Conservation (phyloP, 306 rosid species). For the Citrullus colocynthis region DNA sequence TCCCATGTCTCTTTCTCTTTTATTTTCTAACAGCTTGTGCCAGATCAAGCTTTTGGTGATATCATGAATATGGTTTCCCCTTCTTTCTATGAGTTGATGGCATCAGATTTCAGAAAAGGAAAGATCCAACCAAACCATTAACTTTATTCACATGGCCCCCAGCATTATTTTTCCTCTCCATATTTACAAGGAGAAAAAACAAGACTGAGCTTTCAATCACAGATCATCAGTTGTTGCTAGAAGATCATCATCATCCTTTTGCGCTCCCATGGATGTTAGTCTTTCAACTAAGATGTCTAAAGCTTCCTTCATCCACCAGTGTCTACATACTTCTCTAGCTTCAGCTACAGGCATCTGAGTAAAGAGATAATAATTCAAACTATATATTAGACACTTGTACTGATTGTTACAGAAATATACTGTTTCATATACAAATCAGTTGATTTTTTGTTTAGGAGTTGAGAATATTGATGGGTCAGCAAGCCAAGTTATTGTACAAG, state of each 20-base stretch:
- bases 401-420: neutral
- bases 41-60: neutral
- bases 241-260: slow-evolving; percentile 9
- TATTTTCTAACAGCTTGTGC: neutral
- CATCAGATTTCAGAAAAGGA: neutral
- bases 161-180: neutral
- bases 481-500: neutral
- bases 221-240: slow-evolving; percentile 19
- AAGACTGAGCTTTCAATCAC: neutral
- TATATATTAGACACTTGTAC: neutral
- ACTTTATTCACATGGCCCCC: neutral
- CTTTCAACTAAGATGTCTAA: slow-evolving; percentile 68
- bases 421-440: neutral
- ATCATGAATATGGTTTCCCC: neutral
- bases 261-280: slow-evolving; percentile 18
- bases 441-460: neutral
- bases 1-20: neutral
- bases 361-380: neutral
- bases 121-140: neutral
- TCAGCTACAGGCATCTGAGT: slow-evolving; percentile 50
- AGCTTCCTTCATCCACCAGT: slow-evolving; percentile 99
- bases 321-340: slow-evolving; percentile 85
- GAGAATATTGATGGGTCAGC: neutral
- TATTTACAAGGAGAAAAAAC: neutral
- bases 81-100: neutral